Percentiles rank a stretch among this genome's conserved stretches.
Evolutionary conservation across 495 filamentous ascomycete species (phyloP).

Genomic region (Darksidea phi): DNA sequence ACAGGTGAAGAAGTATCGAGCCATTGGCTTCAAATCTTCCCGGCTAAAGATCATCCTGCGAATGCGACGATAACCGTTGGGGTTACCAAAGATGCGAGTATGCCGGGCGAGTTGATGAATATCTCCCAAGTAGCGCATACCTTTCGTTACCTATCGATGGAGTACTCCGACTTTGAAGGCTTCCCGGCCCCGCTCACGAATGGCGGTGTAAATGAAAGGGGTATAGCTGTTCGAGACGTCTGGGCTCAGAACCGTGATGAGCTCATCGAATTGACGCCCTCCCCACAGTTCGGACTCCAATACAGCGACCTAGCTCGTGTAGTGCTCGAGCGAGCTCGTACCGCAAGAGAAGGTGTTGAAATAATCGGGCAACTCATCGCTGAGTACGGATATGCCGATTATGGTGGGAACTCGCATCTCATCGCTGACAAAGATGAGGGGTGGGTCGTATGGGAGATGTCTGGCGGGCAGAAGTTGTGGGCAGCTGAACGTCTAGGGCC

Average conservation of each 20-base stretch:
- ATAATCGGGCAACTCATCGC: conserved; percentile 1
- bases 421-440: conserved; percentile 4
- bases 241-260: conserved; percentile 1
- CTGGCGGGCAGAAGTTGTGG: not conserved
- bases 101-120: not conserved
- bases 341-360: not conserved
- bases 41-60: not conserved
- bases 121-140: conserved; percentile 1
- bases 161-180: conserved; percentile 4
- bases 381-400: conserved; percentile 2
- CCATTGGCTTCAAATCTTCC: conserved; percentile 6
- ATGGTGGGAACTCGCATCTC: conserved; percentile 2
- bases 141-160: conserved; percentile 1
- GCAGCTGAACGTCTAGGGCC: not conserved
- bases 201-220: not conserved
- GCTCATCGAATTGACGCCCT: not conserved
- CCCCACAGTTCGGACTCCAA: not conserved
- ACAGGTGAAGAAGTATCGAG: not conserved
- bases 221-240: not conserved
- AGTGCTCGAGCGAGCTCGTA: not conserved
- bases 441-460: not conserved
- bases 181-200: conserved; percentile 4
- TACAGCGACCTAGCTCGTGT: not conserved
- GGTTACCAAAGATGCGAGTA: not conserved
- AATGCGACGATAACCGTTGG: conserved; percentile 1